phyloP scores from a whole-genome alignment of 192 early-diverging fungal species.

The Gonapodya prolifera region DNA sequence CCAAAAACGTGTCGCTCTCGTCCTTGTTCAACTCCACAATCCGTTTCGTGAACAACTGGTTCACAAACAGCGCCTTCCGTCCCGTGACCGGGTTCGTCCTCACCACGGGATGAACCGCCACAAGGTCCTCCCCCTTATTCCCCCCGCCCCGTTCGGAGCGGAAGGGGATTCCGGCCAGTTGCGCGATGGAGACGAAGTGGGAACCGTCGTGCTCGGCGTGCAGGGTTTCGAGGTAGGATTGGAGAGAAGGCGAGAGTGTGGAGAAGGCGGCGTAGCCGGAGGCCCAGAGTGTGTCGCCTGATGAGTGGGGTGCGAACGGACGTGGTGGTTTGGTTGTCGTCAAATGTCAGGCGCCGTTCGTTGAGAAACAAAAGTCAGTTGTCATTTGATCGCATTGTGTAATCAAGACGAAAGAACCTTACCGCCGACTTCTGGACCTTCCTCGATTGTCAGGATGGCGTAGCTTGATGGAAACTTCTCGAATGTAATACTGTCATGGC shows the following conservation, averaged over 20 bases:
- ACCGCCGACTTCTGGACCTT: conserved; percentile 27
- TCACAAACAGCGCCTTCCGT: conserved; percentile 26
- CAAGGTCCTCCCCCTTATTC: conserved; percentile 16
- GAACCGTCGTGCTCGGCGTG: conserved; percentile 13
- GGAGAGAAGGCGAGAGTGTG: conserved; percentile 15
- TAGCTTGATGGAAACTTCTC: conserved; percentile 37
- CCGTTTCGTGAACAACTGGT: conserved; percentile 15
- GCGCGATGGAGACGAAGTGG: not conserved
- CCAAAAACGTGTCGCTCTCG: conserved; percentile 23
- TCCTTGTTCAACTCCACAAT: conserved; percentile 23
- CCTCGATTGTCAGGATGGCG: conserved; percentile 36
- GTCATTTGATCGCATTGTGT: too few species aligned
- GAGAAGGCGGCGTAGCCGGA: conserved; percentile 25
- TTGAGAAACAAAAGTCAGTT: too few species aligned
- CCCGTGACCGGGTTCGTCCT: conserved; percentile 40
- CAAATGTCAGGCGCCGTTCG: too few species aligned
- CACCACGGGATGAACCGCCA: conserved; percentile 30
- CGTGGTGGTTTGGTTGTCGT: too few species aligned
- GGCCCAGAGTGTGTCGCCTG: conserved; percentile 26
- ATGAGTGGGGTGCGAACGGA: too few species aligned
- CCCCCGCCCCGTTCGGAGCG: conserved; percentile 13
- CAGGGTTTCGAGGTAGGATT: conserved; percentile 16
- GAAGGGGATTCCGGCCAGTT: not conserved
- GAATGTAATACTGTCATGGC: conserved; percentile 42
- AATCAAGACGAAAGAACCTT: too few species aligned